Evolutionary conservation across 768 basidiomycete genomes (phyloP), one percentile per base, ranked within the genome.

Genomic region (Leccinellum luteum): DNA sequence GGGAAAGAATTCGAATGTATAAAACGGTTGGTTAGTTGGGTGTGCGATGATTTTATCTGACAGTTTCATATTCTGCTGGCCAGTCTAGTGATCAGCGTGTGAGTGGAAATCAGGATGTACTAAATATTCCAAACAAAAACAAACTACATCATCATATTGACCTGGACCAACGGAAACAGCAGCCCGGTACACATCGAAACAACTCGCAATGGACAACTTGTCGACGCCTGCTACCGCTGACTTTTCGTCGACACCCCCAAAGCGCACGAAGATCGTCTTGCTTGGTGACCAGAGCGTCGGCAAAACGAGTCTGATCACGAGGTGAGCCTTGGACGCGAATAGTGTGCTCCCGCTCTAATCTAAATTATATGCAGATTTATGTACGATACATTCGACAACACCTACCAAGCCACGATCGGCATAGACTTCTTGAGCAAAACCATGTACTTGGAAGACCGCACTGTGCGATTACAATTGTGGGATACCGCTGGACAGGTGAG

Each of bases 361-460:
- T 48, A n/a, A 15, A n/a, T 15, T 48, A 19, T 23, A 17, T 27
- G 32, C 64, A 95, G 92, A 76, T 91, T 92, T 73, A 95, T 98
- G 97, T 99, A 99, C 73, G 97, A 99, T 76, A 98, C 97, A 1
- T 99, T 99, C 74, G 97, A 99, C 80, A 98, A 98, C 74, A 98
- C 96, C 45, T 99, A 99, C 74, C 92, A 94, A 72, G 94, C 94
- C 19, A 96, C 94, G 10, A 96, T 96, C 70, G 94, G 96, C 57
- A 99, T 99, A 75, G 97, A 99, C 78, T 99, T 99, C 73, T 79
- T 99, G 75, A 96, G 94, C 78, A 99, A 99, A 81, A 98, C 97
- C 0, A 96, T 99, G 93, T 99, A 99, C 75, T 82, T 98, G 56
- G 97, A 99, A 70, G 97, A 99, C 77, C 82, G 97, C 66, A 99